Evolutionary conservation across 108 stramenopile species (phyloP), one percentile per base, ranked within the genome.

Genomic region (Schizochytrium sp.): DNA sequence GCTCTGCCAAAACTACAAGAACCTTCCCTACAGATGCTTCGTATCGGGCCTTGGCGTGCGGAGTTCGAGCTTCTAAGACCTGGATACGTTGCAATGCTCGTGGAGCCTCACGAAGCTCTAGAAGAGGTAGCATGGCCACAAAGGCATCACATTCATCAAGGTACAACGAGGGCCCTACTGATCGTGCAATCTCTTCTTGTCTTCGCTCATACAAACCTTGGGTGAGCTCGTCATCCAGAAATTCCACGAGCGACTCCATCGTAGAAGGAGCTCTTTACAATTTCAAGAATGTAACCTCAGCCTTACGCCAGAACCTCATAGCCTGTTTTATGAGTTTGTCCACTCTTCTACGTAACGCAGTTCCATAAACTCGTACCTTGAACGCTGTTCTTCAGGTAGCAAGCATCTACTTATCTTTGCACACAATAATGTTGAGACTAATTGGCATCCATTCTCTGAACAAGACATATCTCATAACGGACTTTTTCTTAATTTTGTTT

Each of bases 141-240:
- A 69, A 69, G 64, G 64, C 64, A 7, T 69, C 64, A 44, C 64
- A 69, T 15, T 69, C 64, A 44, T 69, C 64, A 38, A 69, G 40
- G 64, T 44, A 69, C 2, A 69, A 44, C 12, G 7, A 8, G 5
- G 64, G 64, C 28, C 64, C 64, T 2, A 69, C 64, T 38, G 64
- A 38, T 38, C 64, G 64, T 38, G 64, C 64, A 44, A 69, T 69
- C 28, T 69, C 64, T 44, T 69, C 64, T 38, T 38, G 64, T 0
- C 64, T 7, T 44, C 64, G 12, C 64, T 69, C 64, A 44, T 44
- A 44, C 64, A 69, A 3, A 7, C 44, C 64, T 15, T 69, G 64
- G 42, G 64, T 69, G 2, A 69, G 64, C 28, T 69, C 64, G 44
- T 69, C 64, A 8, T 44, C 15, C 42, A 69, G 64, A 2, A 69